Base-by-base conservation (phyloP, 2,329 filamentous ascomycete species). In the Periconia sp. region DNA sequence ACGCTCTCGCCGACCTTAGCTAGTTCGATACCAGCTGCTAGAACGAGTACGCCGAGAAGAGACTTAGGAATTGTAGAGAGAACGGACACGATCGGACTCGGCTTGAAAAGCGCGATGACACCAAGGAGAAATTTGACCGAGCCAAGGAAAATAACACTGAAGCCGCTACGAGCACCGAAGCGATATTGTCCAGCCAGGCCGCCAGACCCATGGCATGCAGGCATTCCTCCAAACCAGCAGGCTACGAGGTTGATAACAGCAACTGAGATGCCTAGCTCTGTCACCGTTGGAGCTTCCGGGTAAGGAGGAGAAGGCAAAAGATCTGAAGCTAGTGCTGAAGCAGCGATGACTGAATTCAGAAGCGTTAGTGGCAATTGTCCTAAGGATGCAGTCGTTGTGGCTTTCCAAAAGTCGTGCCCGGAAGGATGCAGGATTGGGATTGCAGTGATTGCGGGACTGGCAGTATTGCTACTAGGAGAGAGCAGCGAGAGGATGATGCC, bases 171-270 rank as follows among this genome's bases (percentile, higher is more conserved):
- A 4, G 92, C 92, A 1, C 92, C 92, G 56, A 97, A 97, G 4
- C 90, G 84, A 67, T 90, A 89, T 66, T 97, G 92, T 0, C 88
- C 94, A 4, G 94, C 94, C 0, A 97, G 76, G 0, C 92, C 92
- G 2, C 92, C 92, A 1, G 90, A 90, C 4, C 92, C 92, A 65
- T 97, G 94, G 63, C 94, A 97, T 4, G 94, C 85, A 3, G 92
- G 94, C 94, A 96, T 97, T 4, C 87, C 88, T 34, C 92, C 92
- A 59, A 96, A 95, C 88, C 89, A 95, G 59, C 89, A 92, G 12
- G 88, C 87, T 1, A 87, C 68, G 3, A 96, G 74, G 65, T 97
- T 97, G 83, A 96, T 95, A 2, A 77, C 60, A 0, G 86, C 85
- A 4, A 97, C 89, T 40, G 89, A 95, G 46, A 92, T 67, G 1